Base-by-base conservation (phyloP, 768 basidiomycete species). In the Mycena venus region DNA sequence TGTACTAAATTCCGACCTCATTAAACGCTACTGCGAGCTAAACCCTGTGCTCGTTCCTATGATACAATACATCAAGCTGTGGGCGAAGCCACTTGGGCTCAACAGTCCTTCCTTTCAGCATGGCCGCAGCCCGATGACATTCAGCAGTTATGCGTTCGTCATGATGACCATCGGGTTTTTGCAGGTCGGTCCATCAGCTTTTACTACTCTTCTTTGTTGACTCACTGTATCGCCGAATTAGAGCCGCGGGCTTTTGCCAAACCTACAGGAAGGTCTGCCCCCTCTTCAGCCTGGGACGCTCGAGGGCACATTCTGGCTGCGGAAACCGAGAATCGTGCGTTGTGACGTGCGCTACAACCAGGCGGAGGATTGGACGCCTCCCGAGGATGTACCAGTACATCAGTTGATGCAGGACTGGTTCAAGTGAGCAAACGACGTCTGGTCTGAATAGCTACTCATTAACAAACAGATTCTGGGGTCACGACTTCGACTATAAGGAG, bases 141-240 rank as follows among this genome's bases (percentile, higher is more conserved):
- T 93, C 78, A 92, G 89, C 72, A 93, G 91, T 73, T 93, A 93
- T 80, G 85, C 91, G 1, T 79, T 91, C 27, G 83, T 87, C 12
- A 78, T 93, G 75, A 92, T 94, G 91, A 88, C 88, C 0, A 86
- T 94, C 44, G 88, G 84, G 0, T 89, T 88, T 71, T 79, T 92
- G 4, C 93, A 93, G 84, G 91, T 91, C 56, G 58, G 81, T 79
- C 40, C 23, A 1, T 7, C 40, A 55, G n/a, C 4, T 32, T 19
- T 23, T 29, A 42, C 31, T 56, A 34, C 3, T 21, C 62, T 0
- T 19, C 15, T 49, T 31, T n/a, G 51, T 10, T 51, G 23, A 23
- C 27, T 19, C 11, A 36, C 40, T 23, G 21, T 49, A 70, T 32
- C 4, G 17, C 10, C 19, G n/a, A 4, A 14, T 36, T 25, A 93